These are phyloP conservation scores for Saccharomyces hybrid DNA, from an alignment of 1,139 yeast genomes.

Conservation along the genomic window DNA sequence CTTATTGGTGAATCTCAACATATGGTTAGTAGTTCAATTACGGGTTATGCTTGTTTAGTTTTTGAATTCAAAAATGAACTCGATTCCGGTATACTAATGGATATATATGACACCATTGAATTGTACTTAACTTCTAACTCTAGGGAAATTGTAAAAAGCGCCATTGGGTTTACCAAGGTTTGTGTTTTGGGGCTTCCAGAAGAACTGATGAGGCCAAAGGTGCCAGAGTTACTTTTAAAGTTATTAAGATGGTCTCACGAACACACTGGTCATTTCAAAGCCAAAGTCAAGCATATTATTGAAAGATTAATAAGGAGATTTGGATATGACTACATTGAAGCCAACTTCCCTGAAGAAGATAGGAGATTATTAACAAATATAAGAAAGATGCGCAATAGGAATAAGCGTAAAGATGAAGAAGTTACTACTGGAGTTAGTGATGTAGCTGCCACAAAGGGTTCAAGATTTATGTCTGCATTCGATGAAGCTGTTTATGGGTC, in stretches of 20 bases:
- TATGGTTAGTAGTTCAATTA: slow-evolving; percentile 92
- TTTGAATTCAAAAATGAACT: slow-evolving; percentile 72
- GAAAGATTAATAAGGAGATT: slow-evolving; percentile 87
- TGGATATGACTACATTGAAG: slow-evolving; percentile 73
- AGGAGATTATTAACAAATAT: slow-evolving; percentile 74
- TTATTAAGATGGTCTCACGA: slow-evolving; percentile 91
- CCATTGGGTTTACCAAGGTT: slow-evolving; percentile 90
- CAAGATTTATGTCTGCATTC: slow-evolving; percentile 66
- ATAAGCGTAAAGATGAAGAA: slow-evolving; percentile 53
- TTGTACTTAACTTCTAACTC: slow-evolving; percentile 83
- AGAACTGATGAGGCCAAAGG: slow-evolving; percentile 61
- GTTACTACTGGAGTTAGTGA: slow-evolving; percentile 17
- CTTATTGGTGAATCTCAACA: slow-evolving; percentile 88
- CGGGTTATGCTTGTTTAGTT: slow-evolving; percentile 78
- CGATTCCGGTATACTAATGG: slow-evolving; percentile 51
- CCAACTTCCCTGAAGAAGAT: slow-evolving; percentile 83
- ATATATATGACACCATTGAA: slow-evolving; percentile 82
- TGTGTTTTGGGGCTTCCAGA: slow-evolving; percentile 80
- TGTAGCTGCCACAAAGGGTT: slow-evolving; percentile 27
- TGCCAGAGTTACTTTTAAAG: slow-evolving; percentile 58
- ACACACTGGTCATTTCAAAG: slow-evolving; percentile 88
- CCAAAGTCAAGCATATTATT: slow-evolving; percentile 83
- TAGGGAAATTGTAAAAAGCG: slow-evolving; percentile 87
- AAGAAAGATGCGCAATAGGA: slow-evolving; percentile 76
- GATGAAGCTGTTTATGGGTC: slow-evolving; percentile 58